Percentiles rank a stretch among this genome's conserved stretches.
phyloP scores from a whole-genome alignment of 2,329 filamentous ascomycete genomes.

The Colletotrichum acutatum region DNA sequence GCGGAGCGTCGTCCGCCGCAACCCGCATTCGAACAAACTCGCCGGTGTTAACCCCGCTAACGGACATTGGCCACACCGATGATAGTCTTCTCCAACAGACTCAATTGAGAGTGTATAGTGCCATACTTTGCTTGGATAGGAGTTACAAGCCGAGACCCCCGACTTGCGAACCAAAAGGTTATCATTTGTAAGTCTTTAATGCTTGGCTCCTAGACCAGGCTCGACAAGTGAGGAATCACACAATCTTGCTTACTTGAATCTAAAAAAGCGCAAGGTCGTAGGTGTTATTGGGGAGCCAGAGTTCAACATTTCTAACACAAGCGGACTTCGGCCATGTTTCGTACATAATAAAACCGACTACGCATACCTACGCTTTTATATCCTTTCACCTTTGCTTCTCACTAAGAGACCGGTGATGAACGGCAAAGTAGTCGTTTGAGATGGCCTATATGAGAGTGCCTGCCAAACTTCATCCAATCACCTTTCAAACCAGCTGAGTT shows the following conservation, averaged over 20 bases:
- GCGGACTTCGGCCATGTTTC: too few relatives aligned
- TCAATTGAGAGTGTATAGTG: neutral
- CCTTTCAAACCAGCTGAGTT: too few relatives aligned
- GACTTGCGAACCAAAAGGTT: neutral
- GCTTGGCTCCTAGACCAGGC: rapidly evolving
- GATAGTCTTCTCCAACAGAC: neutral
- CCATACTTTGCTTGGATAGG: neutral
- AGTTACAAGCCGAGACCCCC: neutral
- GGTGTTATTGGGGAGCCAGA: neutral
- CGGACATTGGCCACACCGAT: neutral
- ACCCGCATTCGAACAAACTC: slow-evolving; percentile 23
- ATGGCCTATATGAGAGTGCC: neutral
- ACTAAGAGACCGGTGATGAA: neutral
- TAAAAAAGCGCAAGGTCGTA: neutral
- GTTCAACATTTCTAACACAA: neutral
- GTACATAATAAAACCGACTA: too few relatives aligned
- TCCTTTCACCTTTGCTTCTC: neutral
- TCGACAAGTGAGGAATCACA: neutral
- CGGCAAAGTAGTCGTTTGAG: neutral
- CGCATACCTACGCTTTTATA: neutral
- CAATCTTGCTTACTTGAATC: neutral
- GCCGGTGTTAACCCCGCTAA: slow-evolving; percentile 11
- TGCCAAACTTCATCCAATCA: too few relatives aligned
- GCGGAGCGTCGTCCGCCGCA: slow-evolving; percentile 29
- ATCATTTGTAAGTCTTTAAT: neutral